These are phyloP conservation scores for Triticum aestivum DNA, from an alignment of 176 grass and related monocot species.

Conservation along the genomic window DNA sequence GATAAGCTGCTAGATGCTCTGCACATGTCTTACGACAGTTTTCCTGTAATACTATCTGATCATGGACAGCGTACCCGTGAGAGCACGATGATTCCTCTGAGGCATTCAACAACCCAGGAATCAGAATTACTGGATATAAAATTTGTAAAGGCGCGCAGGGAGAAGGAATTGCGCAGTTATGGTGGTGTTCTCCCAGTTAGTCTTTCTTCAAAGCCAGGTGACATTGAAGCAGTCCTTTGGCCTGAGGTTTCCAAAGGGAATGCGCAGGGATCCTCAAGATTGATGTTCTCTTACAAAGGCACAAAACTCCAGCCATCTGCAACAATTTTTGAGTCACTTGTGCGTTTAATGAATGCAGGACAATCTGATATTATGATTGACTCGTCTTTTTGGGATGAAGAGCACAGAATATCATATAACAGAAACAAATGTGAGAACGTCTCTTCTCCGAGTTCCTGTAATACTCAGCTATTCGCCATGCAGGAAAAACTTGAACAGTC, in stretches of 20 bases:
- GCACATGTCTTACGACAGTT: conserved; percentile 53
- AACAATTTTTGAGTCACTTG: conserved; percentile 57
- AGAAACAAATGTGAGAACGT: conserved; percentile 21
- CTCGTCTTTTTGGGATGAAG: conserved; percentile 55
- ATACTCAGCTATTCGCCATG: background rate
- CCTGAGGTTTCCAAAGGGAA: conserved; percentile 32
- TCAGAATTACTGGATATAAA: conserved; percentile 16
- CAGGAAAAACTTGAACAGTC: conserved; percentile 32
- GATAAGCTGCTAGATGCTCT: conserved; percentile 54
- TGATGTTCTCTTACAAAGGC: conserved; percentile 52
- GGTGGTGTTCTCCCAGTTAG: conserved; percentile 27
- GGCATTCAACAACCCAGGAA: conserved; percentile 16
- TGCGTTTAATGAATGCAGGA: conserved; percentile 24
- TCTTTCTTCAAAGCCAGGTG: conserved; percentile 48
- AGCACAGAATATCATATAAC: conserved; percentile 48
- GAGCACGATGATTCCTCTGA: conserved; percentile 44
- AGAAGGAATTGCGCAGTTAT: conserved; percentile 35
- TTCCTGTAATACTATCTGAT: conserved; percentile 49
- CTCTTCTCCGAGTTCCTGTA: conserved; percentile 4
- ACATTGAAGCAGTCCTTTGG: conserved; percentile 43
- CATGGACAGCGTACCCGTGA: conserved; percentile 15
- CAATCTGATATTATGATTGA: conserved; percentile 39
- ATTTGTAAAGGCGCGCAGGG: conserved; percentile 33
- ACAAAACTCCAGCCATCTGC: conserved; percentile 35
- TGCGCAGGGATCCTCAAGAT: conserved; percentile 10